These are phyloP conservation scores for Mycena latifolia DNA, from an alignment of 768 basidiomycete genomes.

Conservation along the genomic window DNA sequence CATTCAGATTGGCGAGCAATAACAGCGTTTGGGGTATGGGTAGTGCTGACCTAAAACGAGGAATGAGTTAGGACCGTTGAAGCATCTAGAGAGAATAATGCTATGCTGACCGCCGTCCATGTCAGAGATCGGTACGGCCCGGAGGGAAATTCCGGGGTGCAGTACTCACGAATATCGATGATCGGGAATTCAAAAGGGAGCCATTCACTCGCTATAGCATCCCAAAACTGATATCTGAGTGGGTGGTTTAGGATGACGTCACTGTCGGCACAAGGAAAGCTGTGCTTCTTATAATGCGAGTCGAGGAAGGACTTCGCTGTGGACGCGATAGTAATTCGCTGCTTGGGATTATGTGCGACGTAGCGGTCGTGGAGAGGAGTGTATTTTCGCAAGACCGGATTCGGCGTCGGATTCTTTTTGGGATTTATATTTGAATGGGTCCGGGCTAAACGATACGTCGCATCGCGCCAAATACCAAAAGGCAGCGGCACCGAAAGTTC, in stretches of 20 bases:
- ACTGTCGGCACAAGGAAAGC: not conserved
- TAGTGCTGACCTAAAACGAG: no score
- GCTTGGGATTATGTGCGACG: not conserved
- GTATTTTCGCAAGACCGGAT: constrained; percentile 22
- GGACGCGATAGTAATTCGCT: constrained; percentile 55
- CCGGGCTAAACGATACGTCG: constrained; percentile 44
- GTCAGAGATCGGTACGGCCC: constrained; percentile 51
- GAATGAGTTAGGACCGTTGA: no score
- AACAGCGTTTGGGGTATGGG: constrained; percentile 57
- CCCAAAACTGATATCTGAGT: constrained; percentile 17
- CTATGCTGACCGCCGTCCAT: constrained; percentile 49
- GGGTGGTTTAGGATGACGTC: constrained; percentile 23
- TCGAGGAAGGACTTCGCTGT: constrained; percentile 44
- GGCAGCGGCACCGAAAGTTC: constrained; percentile 53
- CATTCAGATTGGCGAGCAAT: constrained; percentile 37
- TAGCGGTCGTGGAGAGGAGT: not conserved
- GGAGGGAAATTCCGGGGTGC: constrained; percentile 45
- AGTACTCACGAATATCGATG: constrained; percentile 34
- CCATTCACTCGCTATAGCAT: not conserved
- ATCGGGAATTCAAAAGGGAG: constrained; percentile 6
- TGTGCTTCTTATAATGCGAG: not conserved
- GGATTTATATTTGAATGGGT: not conserved
- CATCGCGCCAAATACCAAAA: constrained; percentile 58
- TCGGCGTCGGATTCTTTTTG: constrained; percentile 11
- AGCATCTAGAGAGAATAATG: no score